Percentiles rank a stretch among this genome's conserved stretches.
Evolutionary conservation across 2,329 filamentous ascomycete genomes (phyloP).

Genomic region (Phialophora chinensis): DNA sequence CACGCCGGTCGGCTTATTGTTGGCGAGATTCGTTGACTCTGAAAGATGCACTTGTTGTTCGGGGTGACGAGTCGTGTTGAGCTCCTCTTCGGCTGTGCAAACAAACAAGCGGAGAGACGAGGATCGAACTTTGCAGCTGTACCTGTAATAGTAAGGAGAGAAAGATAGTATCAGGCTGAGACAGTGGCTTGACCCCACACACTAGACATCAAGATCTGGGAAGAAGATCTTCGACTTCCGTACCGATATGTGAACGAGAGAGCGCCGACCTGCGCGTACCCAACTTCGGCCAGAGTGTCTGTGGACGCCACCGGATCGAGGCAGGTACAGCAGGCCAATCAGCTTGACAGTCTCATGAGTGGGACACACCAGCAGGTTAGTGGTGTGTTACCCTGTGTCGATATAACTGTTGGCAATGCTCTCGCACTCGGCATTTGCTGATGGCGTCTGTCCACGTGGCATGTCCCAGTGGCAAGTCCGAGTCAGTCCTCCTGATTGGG

Average conservation of each 20-base stretch:
- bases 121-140: not conserved
- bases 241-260: not conserved
- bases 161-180: constrained; percentile 28
- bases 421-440: constrained; percentile 5
- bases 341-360: not conserved
- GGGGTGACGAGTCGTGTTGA: not conserved
- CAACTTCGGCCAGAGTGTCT: not conserved
- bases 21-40: not conserved
- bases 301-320: not conserved
- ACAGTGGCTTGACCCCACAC: constrained; percentile 15
- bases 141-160: not conserved
- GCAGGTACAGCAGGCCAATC: not conserved
- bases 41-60: not conserved
- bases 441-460: constrained; percentile 16
- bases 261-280: constrained; percentile 3
- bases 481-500: not conserved
- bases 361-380: not conserved
- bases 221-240: constrained; percentile 5
- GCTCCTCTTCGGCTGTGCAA: not conserved
- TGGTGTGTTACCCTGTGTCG: constrained; percentile 4
- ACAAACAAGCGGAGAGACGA: not conserved
- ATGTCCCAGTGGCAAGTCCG: constrained; percentile 10
- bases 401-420: constrained; percentile 6
- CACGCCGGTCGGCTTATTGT: not conserved
- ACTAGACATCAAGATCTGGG: constrained; percentile 13